These are phyloP conservation scores for Musa acuminata DNA, from an alignment of 176 grass and related monocot genomes.

Conservation along the genomic window DNA sequence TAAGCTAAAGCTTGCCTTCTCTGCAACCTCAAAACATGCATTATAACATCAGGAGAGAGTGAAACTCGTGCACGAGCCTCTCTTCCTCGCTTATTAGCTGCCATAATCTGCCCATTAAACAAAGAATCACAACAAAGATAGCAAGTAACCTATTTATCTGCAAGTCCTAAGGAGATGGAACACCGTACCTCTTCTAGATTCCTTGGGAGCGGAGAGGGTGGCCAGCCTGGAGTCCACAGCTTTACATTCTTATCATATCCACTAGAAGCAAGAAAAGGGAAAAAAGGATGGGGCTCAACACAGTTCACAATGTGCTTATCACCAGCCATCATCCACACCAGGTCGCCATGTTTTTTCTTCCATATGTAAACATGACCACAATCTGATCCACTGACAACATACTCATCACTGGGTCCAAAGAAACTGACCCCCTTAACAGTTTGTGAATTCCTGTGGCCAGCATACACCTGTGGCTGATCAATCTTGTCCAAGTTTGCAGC, in stretches of 20 bases:
- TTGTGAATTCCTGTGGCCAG: conserved; percentile 67
- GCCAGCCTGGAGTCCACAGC: conserved; percentile 43
- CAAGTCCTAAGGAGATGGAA: neutral
- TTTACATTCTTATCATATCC: conserved; percentile 63
- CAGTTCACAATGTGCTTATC: conserved; percentile 66
- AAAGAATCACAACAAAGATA: neutral
- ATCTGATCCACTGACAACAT: conserved; percentile 79
- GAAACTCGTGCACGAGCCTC: conserved; percentile 30
- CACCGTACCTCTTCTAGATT: conserved; percentile 46
- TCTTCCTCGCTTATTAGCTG: conserved; percentile 43
- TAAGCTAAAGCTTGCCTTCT: conserved; percentile 30
- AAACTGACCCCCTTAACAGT: conserved; percentile 78
- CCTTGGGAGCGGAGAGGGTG: conserved; percentile 30
- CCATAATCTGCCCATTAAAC: conserved; percentile 38
- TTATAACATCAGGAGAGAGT: conserved; percentile 47
- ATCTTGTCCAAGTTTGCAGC: conserved; percentile 30
- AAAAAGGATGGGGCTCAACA: conserved; percentile 58
- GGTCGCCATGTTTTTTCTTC: conserved; percentile 62
- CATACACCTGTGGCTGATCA: conserved; percentile 41
- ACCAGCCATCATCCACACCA: conserved; percentile 63
- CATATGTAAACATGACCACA: conserved; percentile 83
- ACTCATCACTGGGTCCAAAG: conserved; percentile 72
- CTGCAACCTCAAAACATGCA: conserved; percentile 67
- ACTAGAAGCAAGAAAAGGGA: conserved; percentile 66
- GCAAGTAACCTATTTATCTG: neutral